These are phyloP conservation scores for Lichtheimia hyalospora DNA, from an alignment of 371 early-diverging fungal genomes.

Conservation along the genomic window DNA sequence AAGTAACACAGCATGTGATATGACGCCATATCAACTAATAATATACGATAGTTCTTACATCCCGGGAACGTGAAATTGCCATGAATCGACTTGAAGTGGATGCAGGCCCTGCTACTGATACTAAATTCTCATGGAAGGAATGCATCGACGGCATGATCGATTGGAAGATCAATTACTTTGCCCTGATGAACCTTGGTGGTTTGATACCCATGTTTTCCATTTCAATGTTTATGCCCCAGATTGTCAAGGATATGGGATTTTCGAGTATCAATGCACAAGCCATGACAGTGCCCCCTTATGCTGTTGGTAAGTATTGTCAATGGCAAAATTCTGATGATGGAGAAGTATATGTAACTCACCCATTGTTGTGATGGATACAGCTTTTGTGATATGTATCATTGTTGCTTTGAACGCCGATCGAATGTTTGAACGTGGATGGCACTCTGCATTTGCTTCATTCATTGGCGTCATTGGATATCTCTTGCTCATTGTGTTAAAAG, in stretches of 20 bases:
- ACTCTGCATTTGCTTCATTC: slow-evolving; percentile 55
- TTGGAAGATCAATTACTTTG: slow-evolving; percentile 45
- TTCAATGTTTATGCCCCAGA: slow-evolving; percentile 69
- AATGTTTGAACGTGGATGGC: slow-evolving; percentile 59
- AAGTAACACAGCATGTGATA: not conserved
- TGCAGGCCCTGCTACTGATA: slow-evolving; percentile 61
- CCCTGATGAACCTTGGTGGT: slow-evolving; percentile 54
- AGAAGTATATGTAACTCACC: too few species aligned
- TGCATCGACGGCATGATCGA: slow-evolving; percentile 54
- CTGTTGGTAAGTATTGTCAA: not conserved
- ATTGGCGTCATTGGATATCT: slow-evolving; percentile 68
- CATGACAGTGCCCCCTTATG: slow-evolving; percentile 26
- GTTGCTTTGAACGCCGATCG: slow-evolving; percentile 67
- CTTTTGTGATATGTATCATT: slow-evolving; percentile 55
- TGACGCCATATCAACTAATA: not conserved
- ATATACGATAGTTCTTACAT: slow-evolving; percentile 41
- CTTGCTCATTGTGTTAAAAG: slow-evolving; percentile 44
- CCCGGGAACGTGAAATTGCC: slow-evolving; percentile 56
- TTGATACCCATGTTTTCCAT: slow-evolving; percentile 14
- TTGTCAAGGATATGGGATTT: slow-evolving; percentile 68
- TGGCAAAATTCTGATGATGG: too few species aligned
- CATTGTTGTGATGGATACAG: slow-evolving; percentile 4
- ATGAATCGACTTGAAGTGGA: slow-evolving; percentile 56
- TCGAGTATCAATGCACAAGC: slow-evolving; percentile 41
- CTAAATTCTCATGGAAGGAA: slow-evolving; percentile 59